A percentile compares a stretch with the other conserved stretches of the same genome.
phyloP scores from a whole-genome alignment of 208 protist genomes.

The Angomonas deanei region DNA sequence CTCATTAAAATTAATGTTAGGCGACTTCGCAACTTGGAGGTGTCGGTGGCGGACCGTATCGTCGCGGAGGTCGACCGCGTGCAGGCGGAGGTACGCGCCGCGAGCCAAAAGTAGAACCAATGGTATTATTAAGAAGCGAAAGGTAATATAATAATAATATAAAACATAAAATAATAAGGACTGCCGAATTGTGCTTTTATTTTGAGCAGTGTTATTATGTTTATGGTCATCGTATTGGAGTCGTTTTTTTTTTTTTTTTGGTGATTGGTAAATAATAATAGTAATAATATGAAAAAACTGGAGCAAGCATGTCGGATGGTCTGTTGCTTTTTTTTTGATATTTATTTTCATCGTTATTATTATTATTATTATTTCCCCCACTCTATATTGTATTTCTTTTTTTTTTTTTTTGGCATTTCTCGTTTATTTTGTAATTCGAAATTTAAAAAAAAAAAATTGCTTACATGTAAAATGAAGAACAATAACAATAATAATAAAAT shows the following conservation, averaged over 20 bases:
- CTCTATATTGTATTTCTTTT: not conserved
- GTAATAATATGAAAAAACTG: no score
- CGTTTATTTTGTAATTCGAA: slow-evolving; percentile 18
- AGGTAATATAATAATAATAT: not conserved
- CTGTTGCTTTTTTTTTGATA: not conserved
- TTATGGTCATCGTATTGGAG: no score
- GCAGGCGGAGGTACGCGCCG: not conserved
- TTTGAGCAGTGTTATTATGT: not conserved
- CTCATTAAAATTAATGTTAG: slow-evolving; percentile 39
- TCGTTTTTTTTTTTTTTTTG: slow-evolving; percentile 13
- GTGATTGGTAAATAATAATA: no score
- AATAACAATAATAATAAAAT: no score
- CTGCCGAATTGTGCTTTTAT: slow-evolving; percentile 7
- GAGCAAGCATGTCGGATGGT: not conserved
- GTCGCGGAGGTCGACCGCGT: slow-evolving; percentile 29
- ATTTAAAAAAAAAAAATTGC: no score
- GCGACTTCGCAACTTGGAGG: slow-evolving; percentile 34
- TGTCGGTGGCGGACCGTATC: slow-evolving; percentile 14
- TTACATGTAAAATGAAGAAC: no score
- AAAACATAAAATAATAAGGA: not conserved
- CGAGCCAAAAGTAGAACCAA: not conserved
- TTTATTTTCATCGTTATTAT: slow-evolving; percentile 3
- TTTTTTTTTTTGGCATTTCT: not conserved
- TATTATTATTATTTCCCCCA: slow-evolving; percentile 9
- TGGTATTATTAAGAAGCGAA: not conserved